Conservation (phyloP, 2,329 filamentous ascomycete species). For the Hymenoscyphus fructigenus region DNA sequence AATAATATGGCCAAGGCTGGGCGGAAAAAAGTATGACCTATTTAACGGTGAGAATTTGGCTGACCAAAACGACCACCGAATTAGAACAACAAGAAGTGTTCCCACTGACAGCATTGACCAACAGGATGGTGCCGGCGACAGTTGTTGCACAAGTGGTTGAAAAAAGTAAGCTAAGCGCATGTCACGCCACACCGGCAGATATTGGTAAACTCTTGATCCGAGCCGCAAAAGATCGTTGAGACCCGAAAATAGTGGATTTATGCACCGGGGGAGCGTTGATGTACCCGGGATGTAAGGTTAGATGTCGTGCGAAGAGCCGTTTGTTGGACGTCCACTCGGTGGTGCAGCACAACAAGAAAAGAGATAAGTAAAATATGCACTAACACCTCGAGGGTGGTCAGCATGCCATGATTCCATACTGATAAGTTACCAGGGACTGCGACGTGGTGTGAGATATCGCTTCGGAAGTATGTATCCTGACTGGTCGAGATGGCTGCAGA, state of each 20-base stretch:
- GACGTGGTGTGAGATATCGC: neutral
- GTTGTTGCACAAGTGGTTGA: neutral
- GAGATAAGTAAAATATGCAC: neutral
- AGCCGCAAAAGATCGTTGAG: neutral
- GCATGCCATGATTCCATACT: neutral
- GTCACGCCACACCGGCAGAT: neutral
- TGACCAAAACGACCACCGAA: neutral
- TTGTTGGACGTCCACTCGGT: neutral
- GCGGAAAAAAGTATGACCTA: neutral
- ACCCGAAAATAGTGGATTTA: neutral
- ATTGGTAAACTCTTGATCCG: neutral
- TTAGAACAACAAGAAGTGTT: no score
- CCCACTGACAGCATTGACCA: no score
- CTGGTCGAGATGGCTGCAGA: neutral
- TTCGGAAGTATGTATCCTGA: neutral
- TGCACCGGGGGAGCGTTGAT: neutral
- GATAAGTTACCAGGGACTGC: neutral
- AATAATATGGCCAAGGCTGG: neutral
- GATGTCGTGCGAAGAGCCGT: neutral
- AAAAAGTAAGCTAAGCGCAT: neutral
- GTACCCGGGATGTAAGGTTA: neutral
- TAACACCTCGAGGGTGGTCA: neutral
- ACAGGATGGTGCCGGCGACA: neutral
- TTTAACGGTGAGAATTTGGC: neutral
- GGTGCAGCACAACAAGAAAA: neutral